Base-by-base conservation (phyloP, 495 filamentous ascomycete species). In the Articulospora tetracladia region DNA sequence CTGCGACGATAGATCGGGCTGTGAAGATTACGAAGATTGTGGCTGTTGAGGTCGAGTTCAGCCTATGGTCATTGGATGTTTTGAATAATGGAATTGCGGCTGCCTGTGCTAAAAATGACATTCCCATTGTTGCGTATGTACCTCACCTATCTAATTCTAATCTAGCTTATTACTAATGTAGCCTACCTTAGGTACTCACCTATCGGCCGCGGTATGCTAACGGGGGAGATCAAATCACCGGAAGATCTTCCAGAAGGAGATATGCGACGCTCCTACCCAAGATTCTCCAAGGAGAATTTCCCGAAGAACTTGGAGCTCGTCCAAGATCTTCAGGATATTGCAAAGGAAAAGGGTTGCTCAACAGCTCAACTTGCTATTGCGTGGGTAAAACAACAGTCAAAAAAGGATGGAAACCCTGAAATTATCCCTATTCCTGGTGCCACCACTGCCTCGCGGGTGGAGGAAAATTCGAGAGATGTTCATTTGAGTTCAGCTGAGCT, bases 401-500 rank as follows among this genome's bases (percentile, higher is more conserved):
- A 58, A 44, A 62, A 80, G 64, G 75, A 83, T 41, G 89, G 85
- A 13, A 78, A 86, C 69, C 83, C 85, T 13, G 79, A 77, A 3
- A 88, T 96, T 64, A 87, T 95, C 57, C 92, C 92, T 3, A 95
- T 97, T 62, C 92, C 91, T 0, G 92, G 92, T 15, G 83, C 86
- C 13, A 85, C 80, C 28, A 77, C 73, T 1, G 73, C 59, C 2
- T 70, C 56, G 3, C 70, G 79, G 3, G 73, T 85, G 1, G 50
- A 65, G 20, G 83, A 86, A 72, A 87, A 86, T 67, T 55, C 67
- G 3, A 69, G 61, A 17, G 26, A 69, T 11, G 71, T 85, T 0
- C 69, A 76, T 0, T 60, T 86, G 25, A 73, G 68, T 6, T 70
- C 76, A 8, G 74, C 73, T 15, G 83, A 86, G 63, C 66, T 79